Evolutionary conservation across 2,329 filamentous ascomycete genomes (phyloP).

Genomic region (Coniochaeta sp.): DNA sequence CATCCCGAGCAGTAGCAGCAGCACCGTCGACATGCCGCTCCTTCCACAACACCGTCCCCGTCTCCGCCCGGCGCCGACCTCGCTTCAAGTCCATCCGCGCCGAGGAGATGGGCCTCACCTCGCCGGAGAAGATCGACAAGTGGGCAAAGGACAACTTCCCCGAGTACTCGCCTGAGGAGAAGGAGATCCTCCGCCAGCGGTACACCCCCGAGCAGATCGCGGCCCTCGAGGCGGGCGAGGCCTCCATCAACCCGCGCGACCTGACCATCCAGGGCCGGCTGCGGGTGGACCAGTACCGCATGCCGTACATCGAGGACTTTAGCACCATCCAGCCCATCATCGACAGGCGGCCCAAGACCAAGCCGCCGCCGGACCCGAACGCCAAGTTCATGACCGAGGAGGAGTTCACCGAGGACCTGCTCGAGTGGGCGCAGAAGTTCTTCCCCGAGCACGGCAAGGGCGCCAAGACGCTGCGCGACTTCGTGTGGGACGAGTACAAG

Average conservation of each 20-base stretch:
- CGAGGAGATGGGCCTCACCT: constrained; percentile 41
- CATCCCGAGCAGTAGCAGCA: constrained; percentile 23
- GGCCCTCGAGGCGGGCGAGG: constrained; percentile 75
- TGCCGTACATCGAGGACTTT: constrained; percentile 79
- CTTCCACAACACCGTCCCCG: constrained; percentile 45
- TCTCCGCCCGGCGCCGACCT: constrained; percentile 36
- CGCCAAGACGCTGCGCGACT: constrained; percentile 28
- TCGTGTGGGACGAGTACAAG: constrained; percentile 18
- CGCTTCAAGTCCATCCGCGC: constrained; percentile 48
- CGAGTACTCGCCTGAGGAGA: constrained; percentile 61
- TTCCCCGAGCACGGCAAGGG: constrained; percentile 12
- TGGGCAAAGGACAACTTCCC: constrained; percentile 45
- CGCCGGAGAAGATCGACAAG: constrained; percentile 33
- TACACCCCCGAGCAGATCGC: constrained; percentile 79
- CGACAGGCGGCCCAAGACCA: constrained; percentile 55
- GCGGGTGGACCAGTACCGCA: constrained; percentile 63
- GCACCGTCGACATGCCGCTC: constrained; percentile 26
- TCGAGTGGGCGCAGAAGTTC: constrained; percentile 31
- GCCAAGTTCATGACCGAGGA: constrained; percentile 54
- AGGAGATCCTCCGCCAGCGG: constrained; percentile 50
- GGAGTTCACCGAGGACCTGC: constrained; percentile 54
- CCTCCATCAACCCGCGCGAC: constrained; percentile 66
- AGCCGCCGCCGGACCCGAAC: constrained; percentile 44
- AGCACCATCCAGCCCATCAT: constrained; percentile 68
- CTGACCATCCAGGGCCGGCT: constrained; percentile 65